phyloP scores from a whole-genome alignment of 1,284 basidiomycete species.

The Puccinia coronata region DNA sequence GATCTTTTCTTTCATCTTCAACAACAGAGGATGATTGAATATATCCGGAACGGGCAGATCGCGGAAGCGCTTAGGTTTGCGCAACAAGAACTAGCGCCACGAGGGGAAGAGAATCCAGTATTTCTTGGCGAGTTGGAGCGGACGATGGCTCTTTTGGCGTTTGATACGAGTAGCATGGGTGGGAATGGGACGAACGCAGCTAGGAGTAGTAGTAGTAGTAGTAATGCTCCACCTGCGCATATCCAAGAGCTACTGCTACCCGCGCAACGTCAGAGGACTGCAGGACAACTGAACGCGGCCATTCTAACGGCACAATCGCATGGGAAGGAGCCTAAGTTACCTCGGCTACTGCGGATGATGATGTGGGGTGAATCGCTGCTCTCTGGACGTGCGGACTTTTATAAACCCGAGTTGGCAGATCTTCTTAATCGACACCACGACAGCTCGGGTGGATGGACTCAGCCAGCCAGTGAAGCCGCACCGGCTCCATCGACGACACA shows the following conservation, averaged over 20 bases:
- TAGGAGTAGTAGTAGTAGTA: no score
- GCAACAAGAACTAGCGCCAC: constrained; percentile 85
- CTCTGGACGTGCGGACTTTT: constrained; percentile 58
- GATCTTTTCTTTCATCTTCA: constrained; percentile 87
- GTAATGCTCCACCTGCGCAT: constrained; percentile 60
- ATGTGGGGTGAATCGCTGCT: constrained; percentile 84
- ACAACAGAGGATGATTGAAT: constrained; percentile 91
- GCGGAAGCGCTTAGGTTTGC: constrained; percentile 84
- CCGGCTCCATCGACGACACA: no score
- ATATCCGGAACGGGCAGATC: constrained; percentile 78
- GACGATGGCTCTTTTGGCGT: constrained; percentile 93
- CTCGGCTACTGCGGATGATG: constrained; percentile 78
- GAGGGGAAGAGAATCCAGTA: constrained; percentile 90
- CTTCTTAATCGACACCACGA: constrained; percentile 22
- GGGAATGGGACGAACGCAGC: constrained; percentile 62
- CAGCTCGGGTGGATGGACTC: no score
- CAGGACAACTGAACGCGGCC: constrained; percentile 85
- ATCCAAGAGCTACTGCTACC: constrained; percentile 69
- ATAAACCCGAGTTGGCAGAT: constrained; percentile 52
- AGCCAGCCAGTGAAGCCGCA: no score
- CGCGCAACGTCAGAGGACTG: constrained; percentile 85
- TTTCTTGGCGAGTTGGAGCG: constrained; percentile 87
- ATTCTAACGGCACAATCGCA: constrained; percentile 88
- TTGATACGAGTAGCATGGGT: constrained; percentile 64
- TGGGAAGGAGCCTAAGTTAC: constrained; percentile 85